These are phyloP conservation scores for Phylloboletellus chloephorus DNA, from an alignment of 1,284 basidiomycete species.

Conservation along the genomic window DNA sequence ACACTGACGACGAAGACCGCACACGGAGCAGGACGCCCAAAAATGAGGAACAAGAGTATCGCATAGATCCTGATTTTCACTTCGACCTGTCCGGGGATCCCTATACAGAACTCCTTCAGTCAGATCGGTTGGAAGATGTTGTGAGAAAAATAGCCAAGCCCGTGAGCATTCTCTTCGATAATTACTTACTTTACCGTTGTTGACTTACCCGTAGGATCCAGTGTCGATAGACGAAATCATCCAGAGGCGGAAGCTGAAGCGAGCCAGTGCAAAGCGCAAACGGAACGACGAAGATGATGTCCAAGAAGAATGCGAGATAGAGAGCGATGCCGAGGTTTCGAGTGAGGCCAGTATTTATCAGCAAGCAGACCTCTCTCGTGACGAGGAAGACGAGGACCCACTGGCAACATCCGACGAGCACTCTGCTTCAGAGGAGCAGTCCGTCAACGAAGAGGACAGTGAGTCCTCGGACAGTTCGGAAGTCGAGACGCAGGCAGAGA, in stretches of 20 bases:
- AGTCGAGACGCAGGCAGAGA: slow-evolving; percentile 37
- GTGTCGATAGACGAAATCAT: slow-evolving; percentile 93
- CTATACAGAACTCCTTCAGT: slow-evolving; percentile 49
- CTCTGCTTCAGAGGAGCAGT: slow-evolving; percentile 14
- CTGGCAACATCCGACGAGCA: slow-evolving; percentile 41
- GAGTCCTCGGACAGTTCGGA: slow-evolving; percentile 36
- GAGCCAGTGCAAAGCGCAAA: slow-evolving; percentile 53
- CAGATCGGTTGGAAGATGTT: slow-evolving; percentile 43
- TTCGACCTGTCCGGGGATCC: slow-evolving; percentile 78
- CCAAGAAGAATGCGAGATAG: slow-evolving; percentile 34
- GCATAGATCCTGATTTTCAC: slow-evolving; percentile 74
- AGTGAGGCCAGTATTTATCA: slow-evolving; percentile 35
- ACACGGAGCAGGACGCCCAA: slow-evolving; percentile 16
- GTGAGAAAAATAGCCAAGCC: slow-evolving; percentile 61
- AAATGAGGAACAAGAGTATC: slow-evolving; percentile 46
- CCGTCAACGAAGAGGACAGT: slow-evolving; percentile 30
- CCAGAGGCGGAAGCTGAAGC: slow-evolving; percentile 52
- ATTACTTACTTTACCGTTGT: slow-evolving; percentile 6
- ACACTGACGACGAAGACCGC: slow-evolving; percentile 65
- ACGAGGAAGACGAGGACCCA: slow-evolving; percentile 37
- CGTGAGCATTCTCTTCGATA: slow-evolving; percentile 40
- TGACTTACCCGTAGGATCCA: slow-evolving; percentile 47
- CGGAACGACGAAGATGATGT: slow-evolving; percentile 37
- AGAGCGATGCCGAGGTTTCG: slow-evolving; percentile 33
- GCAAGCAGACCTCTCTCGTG: slow-evolving; percentile 32